Evolutionary conservation across 352 stramenopile genomes (phyloP).

Genomic region (Globisporangium camurandrum): DNA sequence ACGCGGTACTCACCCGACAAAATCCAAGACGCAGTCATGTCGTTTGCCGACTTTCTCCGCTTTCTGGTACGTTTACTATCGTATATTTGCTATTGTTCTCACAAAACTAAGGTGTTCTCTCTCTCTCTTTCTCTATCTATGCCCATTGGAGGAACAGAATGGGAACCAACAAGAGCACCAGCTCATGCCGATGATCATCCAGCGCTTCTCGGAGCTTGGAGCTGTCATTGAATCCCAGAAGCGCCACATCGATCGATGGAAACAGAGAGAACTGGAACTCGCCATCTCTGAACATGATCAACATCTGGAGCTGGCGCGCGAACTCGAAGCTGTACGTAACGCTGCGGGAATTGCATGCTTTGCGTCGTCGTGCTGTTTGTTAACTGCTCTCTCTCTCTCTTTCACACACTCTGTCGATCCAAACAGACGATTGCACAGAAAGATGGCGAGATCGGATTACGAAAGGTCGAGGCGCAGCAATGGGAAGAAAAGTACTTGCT

Average conservation of each 20-base stretch:
- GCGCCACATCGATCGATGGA: constrained; percentile 78
- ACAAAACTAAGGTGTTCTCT: constrained; percentile 25
- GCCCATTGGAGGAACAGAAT: constrained; percentile 60
- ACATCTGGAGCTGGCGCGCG: constrained; percentile 49
- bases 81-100: no score
- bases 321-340: constrained; percentile 37
- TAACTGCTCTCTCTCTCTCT: no score
- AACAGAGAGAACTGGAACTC: constrained; percentile 75
- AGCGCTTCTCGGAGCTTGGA: constrained; percentile 66
- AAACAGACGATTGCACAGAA: constrained; percentile 50
- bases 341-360: not conserved
- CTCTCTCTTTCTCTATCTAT: constrained; percentile 16
- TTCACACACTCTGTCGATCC: no score
- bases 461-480: constrained; percentile 55
- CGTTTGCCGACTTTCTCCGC: constrained; percentile 74
- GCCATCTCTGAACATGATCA: constrained; percentile 65
- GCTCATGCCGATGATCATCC: constrained; percentile 74
- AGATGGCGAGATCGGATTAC: constrained; percentile 42
- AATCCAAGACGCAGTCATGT: constrained; percentile 70
- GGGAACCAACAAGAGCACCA: constrained; percentile 62
- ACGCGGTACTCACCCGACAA: constrained; percentile 65
- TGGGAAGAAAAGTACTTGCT: constrained; percentile 79
- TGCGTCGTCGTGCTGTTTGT: not conserved
- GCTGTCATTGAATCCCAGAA: constrained; percentile 83
- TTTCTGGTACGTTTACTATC: constrained; percentile 57